phyloP scores from a whole-genome alignment of 495 filamentous ascomycete genomes.

The Trichoderma asperelloides region DNA sequence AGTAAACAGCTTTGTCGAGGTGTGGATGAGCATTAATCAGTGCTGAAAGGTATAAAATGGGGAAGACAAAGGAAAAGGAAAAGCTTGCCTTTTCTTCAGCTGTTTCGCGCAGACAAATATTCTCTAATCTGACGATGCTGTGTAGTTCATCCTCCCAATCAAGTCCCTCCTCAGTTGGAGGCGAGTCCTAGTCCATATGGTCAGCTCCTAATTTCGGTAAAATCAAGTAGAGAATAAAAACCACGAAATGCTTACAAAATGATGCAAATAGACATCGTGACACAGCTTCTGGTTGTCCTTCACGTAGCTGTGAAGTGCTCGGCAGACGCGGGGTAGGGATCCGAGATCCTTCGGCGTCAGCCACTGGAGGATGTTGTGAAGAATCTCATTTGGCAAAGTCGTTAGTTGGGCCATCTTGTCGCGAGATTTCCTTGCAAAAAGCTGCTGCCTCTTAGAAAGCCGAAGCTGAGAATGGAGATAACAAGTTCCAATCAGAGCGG shows the following conservation, averaged over 20 bases:
- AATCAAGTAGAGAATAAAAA: neutral
- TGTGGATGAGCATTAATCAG: neutral
- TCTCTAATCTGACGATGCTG: slow-evolving; percentile 36
- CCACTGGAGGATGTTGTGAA: slow-evolving; percentile 45
- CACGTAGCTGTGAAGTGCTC: slow-evolving; percentile 36
- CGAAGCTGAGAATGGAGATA: neutral
- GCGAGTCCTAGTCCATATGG: neutral
- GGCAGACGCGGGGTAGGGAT: slow-evolving; percentile 37
- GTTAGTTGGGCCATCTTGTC: slow-evolving; percentile 24
- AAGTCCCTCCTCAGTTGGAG: slow-evolving; percentile 15
- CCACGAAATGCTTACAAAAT: slow-evolving; percentile 22
- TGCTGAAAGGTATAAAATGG: neutral
- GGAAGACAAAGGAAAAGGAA: neutral
- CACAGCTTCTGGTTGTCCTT: slow-evolving; percentile 42
- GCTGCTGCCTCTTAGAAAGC: neutral
- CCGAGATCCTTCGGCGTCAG: slow-evolving; percentile 46
- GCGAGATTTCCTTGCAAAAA: neutral
- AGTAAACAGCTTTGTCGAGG: neutral
- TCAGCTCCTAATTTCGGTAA: neutral
- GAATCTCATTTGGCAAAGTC: slow-evolving; percentile 47
- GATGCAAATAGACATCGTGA: slow-evolving; percentile 41
- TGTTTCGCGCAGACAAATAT: slow-evolving; percentile 26
- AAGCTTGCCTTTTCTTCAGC: slow-evolving; percentile 26
- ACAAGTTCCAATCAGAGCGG: neutral
- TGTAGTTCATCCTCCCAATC: slow-evolving; percentile 44